A percentile compares a stretch with the other conserved stretches of the same genome.
Conservation (phyloP, 305 asterid genomes). For the Plantago coronopus region DNA sequence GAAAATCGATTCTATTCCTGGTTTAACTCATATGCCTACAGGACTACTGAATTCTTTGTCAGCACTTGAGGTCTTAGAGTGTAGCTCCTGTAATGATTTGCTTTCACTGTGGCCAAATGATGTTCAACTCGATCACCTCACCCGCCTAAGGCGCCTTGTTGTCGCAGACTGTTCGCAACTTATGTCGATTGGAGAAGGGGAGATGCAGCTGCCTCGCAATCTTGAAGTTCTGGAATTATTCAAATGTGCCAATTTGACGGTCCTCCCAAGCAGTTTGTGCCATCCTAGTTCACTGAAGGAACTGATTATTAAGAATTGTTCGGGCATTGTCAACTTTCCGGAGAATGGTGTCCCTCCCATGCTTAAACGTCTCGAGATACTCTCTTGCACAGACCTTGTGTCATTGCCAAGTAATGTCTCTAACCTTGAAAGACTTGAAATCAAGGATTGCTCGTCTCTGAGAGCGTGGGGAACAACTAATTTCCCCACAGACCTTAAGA, state of each 20-base stretch:
- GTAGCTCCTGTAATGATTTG: slow-evolving; percentile 44
- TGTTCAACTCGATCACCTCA: slow-evolving; percentile 27
- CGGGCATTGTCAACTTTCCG: slow-evolving; percentile 37
- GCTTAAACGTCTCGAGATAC: slow-evolving; percentile 54
- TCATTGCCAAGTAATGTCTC: slow-evolving; percentile 41
- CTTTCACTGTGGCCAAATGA: slow-evolving; percentile 38
- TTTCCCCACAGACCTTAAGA: slow-evolving; percentile 46
- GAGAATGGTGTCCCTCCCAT: slow-evolving; percentile 41
- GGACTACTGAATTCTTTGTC: slow-evolving; percentile 33
- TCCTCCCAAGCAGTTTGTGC: slow-evolving; percentile 42
- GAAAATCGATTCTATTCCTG: slow-evolving; percentile 44
- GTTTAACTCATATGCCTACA: slow-evolving; percentile 40
- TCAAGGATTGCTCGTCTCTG: slow-evolving; percentile 52
- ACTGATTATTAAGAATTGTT: slow-evolving; percentile 46
- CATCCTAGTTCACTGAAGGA: slow-evolving; percentile 32
- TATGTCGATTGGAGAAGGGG: slow-evolving; percentile 44
- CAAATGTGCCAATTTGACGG: slow-evolving; percentile 32
- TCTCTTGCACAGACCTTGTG: slow-evolving; percentile 42
- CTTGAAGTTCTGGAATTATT: slow-evolving; percentile 60
- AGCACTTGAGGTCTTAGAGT: slow-evolving; percentile 49
- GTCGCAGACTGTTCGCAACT: slow-evolving; percentile 51
- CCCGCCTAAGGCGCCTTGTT: slow-evolving; percentile 41
- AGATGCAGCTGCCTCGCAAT: slow-evolving; percentile 46
- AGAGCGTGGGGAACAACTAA: slow-evolving; percentile 34
- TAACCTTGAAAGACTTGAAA: slow-evolving; percentile 50